Base-by-base conservation (phyloP, 805 yeast genomes). In the Hanseniaspora valbyensis region DNA sequence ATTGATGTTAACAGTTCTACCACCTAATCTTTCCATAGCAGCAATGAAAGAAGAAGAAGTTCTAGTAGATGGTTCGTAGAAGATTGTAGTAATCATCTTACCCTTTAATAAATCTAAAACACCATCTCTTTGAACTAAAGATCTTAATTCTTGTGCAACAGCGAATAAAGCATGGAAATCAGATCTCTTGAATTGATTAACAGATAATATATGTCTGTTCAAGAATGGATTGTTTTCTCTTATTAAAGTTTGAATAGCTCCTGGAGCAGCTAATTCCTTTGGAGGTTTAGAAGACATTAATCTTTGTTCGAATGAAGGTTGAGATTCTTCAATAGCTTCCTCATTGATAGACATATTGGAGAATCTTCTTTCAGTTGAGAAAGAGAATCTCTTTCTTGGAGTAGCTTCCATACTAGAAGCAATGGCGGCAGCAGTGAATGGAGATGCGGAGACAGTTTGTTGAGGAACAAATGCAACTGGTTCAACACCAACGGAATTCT, bases 21-120 rank as follows among this genome's bases (percentile, higher is more conserved):
- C 99, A 67, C 99, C 99, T 60, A 92, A 75, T 72, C 99, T 84
- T 74, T 92, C 97, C 98, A 92, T 92, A 54, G 99, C 99, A 60
- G 96, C 96, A 66, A 92, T 95, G 66, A 94, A 94, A 1, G 97
- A 92, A 21, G 96, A 80, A 18, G 94, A 79, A 30, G 99, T 92
- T 70, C 99, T 79, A 36, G 99, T 94, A 5, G 96, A 87, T 58
- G 99, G 98, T 72, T 92, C 99, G 68, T 88, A 92, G 74, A 92
- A 92, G 73, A 92, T 81, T 10, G 97, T 94, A 43, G 96, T 86
- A 61, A 92, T 74, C 51, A 92, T 80, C 61, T 95, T 81, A 54
- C 97, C 95, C 66, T 81, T 78, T 71, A 92, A 77, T 55, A 92
- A 69, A 66, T 90, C 96, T 63, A 92, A 72, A 50, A 87, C 94